A percentile compares a stretch with the other conserved stretches of the same genome.
These are phyloP conservation scores for Hepatocystis sp. DNA, from an alignment of 169 alveolate genomes.

Conservation along the genomic window DNA sequence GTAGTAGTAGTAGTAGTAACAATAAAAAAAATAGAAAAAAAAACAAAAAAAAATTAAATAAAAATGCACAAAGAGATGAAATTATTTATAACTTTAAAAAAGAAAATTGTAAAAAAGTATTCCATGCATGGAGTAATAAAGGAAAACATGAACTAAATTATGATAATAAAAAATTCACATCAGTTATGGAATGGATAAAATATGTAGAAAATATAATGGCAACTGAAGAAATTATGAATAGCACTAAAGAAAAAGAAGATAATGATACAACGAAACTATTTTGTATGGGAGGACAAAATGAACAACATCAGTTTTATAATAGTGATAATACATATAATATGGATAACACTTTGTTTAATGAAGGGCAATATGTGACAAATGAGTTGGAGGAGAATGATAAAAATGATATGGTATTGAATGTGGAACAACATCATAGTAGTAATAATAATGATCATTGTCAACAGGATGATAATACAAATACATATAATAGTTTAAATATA, in stretches of 20 bases:
- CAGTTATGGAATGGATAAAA: conserved; percentile 74
- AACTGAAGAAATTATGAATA: conserved; percentile 8
- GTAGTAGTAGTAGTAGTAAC: too few species aligned
- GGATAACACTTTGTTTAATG: too few species aligned
- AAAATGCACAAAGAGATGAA: conserved; percentile 47
- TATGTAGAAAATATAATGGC: conserved; percentile 62
- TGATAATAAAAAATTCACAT: conserved; percentile 58
- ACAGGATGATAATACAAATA: not conserved
- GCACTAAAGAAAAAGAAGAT: not conserved
- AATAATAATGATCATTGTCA: not conserved
- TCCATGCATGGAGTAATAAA: conserved; percentile 72
- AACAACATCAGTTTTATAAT: too few species aligned
- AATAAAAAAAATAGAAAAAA: too few species aligned
- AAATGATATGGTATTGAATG: too few species aligned
- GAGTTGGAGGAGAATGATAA: too few species aligned
- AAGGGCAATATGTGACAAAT: too few species aligned
- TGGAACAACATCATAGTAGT: not conserved
- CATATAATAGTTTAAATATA: not conserved
- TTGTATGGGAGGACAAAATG: too few species aligned
- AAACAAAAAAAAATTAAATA: conserved; percentile 33
- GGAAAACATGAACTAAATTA: conserved; percentile 70
- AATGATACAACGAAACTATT: too few species aligned
- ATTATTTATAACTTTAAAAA: conserved; percentile 66
- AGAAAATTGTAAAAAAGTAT: conserved; percentile 43
- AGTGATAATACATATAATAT: too few species aligned